Evolutionary conservation across 1,139 yeast genomes (phyloP), one percentile per base, ranked within the genome.

Genomic region (Lodderomyces beijingensis): DNA sequence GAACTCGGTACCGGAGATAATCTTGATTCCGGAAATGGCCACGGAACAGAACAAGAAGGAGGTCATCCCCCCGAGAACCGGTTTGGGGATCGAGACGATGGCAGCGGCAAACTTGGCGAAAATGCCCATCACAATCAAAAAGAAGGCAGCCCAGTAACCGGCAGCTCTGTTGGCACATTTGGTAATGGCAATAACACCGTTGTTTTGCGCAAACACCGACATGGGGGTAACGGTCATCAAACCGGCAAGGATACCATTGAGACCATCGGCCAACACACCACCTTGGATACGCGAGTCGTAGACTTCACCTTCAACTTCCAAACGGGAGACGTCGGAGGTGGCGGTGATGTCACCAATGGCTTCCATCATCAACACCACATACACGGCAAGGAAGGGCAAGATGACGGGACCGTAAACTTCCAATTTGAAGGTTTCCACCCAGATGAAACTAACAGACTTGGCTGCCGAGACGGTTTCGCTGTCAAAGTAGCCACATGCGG

Each of bases 291-390:
- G 71, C 17, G 89, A 75, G 49, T 87, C 95, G 56, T 82, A 87
- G 20, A 69, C 51, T 30, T 74, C 78, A 41, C 96, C 96, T 50
- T 82, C 88, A 38, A 86, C 86, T 38, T 80, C 87, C 42, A 83
- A 66, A 51, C 93, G 70, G 7, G 95, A 82, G 21, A 87, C 96
- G 57, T 88, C 96, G 35, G 86, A 79, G 20, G 95, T 85, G 18
- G 96, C 96, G 25, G 95, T 86, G 46, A 87, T 78, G 55, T 87
- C 96, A 54, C 96, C 96, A 50, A 87, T 85, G 31, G 94, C 82
- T 62, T 87, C 96, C 86, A 86, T 85, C 74, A 84, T 80, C 47
- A 84, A 61, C 26, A 81, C 86, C 17, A 85, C 65, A 53, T 79
- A 87, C 34, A 86, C 84, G 1, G 95, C 91, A 40, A 87, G 59